Conservation (phyloP, 2,329 filamentous ascomycete genomes). For the Fusarium sublunatum region DNA sequence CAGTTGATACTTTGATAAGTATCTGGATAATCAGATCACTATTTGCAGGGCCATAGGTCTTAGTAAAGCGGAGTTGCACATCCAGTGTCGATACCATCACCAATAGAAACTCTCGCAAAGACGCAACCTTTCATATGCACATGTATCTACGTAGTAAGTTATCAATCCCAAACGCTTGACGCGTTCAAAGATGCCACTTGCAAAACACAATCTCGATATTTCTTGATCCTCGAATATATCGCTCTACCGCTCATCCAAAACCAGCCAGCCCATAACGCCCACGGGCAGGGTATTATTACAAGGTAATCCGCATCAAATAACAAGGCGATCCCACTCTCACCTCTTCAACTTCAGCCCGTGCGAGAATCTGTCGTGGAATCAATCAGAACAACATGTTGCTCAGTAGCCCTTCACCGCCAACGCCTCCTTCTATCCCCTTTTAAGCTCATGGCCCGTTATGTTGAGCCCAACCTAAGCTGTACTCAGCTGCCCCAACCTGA, state of each 20-base stretch:
- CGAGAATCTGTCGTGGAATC: constrained; percentile 15
- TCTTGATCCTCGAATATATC: constrained; percentile 10
- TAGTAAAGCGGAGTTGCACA: constrained; percentile 5
- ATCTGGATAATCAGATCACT: not conserved
- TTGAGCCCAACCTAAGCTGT: constrained; percentile 7
- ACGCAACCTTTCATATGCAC: constrained; percentile 2
- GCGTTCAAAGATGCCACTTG: not conserved
- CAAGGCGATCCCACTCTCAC: constrained; percentile 22
- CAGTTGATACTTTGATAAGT: constrained; percentile 10
- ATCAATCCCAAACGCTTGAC: constrained; percentile 11
- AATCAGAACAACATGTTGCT: constrained; percentile 11
- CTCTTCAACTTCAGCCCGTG: constrained; percentile 30
- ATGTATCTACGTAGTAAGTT: not conserved
- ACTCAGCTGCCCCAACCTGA: constrained; percentile 22
- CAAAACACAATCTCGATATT: not conserved
- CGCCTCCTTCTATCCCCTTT: constrained; percentile 24
- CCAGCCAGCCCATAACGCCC: constrained; percentile 36
- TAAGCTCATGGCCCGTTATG: constrained; percentile 18
- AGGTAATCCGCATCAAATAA: constrained; percentile 33
- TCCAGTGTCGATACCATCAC: constrained; percentile 5
- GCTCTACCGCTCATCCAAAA: constrained; percentile 28
- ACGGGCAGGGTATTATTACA: constrained; percentile 46
- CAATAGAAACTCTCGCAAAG: constrained; percentile 24
- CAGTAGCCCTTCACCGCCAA: constrained; percentile 10
- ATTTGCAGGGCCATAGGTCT: not conserved